Evolutionary conservation across 164 flowering plant genomes (phyloP).

Genomic region (Annona cherimola): DNA sequence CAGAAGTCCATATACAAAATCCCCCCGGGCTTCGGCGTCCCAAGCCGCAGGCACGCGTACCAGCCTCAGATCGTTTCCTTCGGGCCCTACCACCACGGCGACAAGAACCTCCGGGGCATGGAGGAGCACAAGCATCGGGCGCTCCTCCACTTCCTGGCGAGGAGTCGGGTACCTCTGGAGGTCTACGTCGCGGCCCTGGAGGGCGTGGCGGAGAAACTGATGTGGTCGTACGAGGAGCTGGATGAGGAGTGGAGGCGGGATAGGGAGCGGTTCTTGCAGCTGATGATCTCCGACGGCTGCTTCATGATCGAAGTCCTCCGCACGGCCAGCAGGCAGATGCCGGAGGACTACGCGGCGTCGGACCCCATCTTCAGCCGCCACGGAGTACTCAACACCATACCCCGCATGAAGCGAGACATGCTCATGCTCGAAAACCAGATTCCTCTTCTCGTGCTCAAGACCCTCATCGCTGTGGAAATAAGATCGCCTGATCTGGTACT

Average conservation of each 20-base stretch:
- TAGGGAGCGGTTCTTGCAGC: slow-evolving; percentile 22
- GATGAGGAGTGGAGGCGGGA: slow-evolving; percentile 29
- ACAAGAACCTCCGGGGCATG: slow-evolving; percentile 19
- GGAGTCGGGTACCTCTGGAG: slow-evolving; percentile 26
- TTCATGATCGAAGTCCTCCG: slow-evolving; percentile 48
- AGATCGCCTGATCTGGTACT: not conserved
- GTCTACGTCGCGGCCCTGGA: slow-evolving; percentile 19
- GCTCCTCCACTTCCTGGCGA: slow-evolving; percentile 37
- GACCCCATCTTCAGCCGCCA: slow-evolving; percentile 62
- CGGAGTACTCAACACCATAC: slow-evolving; percentile 39
- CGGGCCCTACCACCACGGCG: slow-evolving; percentile 19
- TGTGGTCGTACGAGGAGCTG: slow-evolving; percentile 31
- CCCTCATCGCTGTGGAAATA: slow-evolving; percentile 11
- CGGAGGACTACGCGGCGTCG: slow-evolving; percentile 16
- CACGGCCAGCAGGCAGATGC: too few species aligned
- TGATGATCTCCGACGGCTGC: slow-evolving; percentile 51
- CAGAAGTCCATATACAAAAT: too few species aligned
- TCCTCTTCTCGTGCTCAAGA: slow-evolving; percentile 41
- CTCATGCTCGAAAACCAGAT: slow-evolving; percentile 60
- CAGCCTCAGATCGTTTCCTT: slow-evolving; percentile 10
- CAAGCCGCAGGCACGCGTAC: slow-evolving; percentile 4
- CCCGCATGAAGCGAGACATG: slow-evolving; percentile 51
- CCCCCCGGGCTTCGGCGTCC: too few species aligned
- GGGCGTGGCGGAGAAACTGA: slow-evolving; percentile 13
- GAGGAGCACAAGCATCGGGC: slow-evolving; percentile 49